Conservation (phyloP, 1,139 yeast genomes). For the Candida sp. region DNA sequence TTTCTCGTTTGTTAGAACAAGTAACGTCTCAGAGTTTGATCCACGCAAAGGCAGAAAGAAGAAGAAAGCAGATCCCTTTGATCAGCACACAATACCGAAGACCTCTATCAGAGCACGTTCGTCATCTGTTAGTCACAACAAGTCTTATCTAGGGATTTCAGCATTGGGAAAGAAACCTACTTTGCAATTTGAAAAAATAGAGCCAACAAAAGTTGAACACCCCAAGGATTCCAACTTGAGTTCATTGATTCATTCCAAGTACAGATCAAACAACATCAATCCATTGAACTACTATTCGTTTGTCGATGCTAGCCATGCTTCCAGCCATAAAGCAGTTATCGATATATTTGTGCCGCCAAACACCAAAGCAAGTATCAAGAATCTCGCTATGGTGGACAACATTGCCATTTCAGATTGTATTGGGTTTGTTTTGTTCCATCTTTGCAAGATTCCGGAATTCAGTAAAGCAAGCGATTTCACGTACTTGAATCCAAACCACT, state of each 20-base stretch:
- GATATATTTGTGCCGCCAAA: slow-evolving; percentile 45
- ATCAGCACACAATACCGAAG: slow-evolving; percentile 20
- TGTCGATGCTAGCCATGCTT: slow-evolving; percentile 40
- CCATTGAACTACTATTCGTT: slow-evolving; percentile 60
- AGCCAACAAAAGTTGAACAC: slow-evolving; percentile 11
- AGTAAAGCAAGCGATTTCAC: slow-evolving; percentile 17
- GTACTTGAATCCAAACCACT: slow-evolving; percentile 57
- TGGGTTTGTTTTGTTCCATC: slow-evolving; percentile 56
- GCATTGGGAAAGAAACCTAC: slow-evolving; percentile 11
- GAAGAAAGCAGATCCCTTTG: slow-evolving; percentile 22
- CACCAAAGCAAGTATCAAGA: slow-evolving; percentile 31
- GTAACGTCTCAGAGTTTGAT: slow-evolving; percentile 12
- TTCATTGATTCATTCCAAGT: slow-evolving; percentile 41
- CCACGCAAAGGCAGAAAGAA: slow-evolving; percentile 21
- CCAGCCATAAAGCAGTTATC: slow-evolving; percentile 24
- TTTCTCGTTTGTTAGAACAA: slow-evolving; percentile 13
- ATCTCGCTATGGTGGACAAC: slow-evolving; percentile 44
- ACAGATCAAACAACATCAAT: slow-evolving; percentile 40
- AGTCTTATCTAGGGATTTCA: slow-evolving; percentile 4
- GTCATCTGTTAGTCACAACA: slow-evolving; percentile 8
- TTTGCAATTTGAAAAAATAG: slow-evolving; percentile 30
- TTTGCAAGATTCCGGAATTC: slow-evolving; percentile 26
- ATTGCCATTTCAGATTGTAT: slow-evolving; percentile 64
- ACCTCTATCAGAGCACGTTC: slow-evolving; percentile 9
- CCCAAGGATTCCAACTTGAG: slow-evolving; percentile 37